A percentile compares a stretch with the other conserved stretches of the same genome.
Evolutionary conservation across 2,329 filamentous ascomycete species (phyloP).

Genomic region (Fusarium pseudonygamai): DNA sequence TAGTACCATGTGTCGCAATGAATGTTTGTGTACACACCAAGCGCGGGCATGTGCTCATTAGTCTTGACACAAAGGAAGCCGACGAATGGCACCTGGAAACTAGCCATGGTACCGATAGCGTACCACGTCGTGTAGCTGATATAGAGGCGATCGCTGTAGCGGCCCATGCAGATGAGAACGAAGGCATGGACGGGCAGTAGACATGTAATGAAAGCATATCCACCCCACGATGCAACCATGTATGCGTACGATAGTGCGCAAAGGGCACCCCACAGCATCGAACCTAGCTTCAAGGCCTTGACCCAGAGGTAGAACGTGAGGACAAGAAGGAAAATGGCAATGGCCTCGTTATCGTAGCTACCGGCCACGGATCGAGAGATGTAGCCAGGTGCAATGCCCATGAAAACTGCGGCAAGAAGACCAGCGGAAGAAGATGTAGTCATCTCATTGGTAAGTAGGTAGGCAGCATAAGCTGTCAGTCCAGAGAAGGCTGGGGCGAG

Average conservation of each 20-base stretch:
- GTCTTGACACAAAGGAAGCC: constrained; percentile 96
- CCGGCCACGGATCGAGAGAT: constrained; percentile 98
- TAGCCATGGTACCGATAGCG: constrained; percentile 91
- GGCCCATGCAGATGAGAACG: constrained; percentile 94
- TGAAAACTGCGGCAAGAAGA: constrained; percentile 92
- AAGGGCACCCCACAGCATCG: constrained; percentile 94
- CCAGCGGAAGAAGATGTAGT: constrained; percentile 93
- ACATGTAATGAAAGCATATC: constrained; percentile 99
- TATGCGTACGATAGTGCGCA: constrained; percentile 98
- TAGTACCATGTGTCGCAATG: neutral
- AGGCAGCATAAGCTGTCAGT: constrained; percentile 89
- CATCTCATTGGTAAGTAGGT: constrained; percentile 97
- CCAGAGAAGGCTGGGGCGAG: constrained; percentile 95
- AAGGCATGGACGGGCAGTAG: constrained; percentile 94
- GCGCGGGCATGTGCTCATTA: constrained; percentile 97
- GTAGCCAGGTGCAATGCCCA: constrained; percentile 97
- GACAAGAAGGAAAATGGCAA: constrained; percentile 97
- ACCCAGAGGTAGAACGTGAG: constrained; percentile 99
- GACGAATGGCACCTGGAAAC: constrained; percentile 99
- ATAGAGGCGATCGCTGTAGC: constrained; percentile 93
- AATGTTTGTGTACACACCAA: constrained; percentile 65
- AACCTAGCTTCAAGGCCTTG: constrained; percentile 96
- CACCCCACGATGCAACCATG: constrained; percentile 99
- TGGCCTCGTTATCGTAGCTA: constrained; percentile 99
- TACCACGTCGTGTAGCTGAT: constrained; percentile 99